These are phyloP conservation scores for Ogataea angusta DNA, from an alignment of 805 yeast species.

Conservation along the genomic window DNA sequence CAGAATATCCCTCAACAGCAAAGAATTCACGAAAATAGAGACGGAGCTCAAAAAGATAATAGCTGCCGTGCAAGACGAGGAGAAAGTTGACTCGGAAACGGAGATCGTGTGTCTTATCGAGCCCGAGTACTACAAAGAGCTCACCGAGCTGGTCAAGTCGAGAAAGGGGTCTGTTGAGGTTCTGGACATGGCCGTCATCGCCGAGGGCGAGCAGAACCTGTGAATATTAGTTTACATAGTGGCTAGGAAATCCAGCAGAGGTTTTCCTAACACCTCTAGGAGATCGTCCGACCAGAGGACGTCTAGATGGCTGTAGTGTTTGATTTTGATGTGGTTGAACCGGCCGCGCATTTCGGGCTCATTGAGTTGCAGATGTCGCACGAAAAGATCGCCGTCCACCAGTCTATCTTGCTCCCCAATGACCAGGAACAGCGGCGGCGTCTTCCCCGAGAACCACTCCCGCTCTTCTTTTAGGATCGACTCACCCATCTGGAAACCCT, in stretches of 20 bases:
- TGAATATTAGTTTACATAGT: slow-evolving; percentile 4
- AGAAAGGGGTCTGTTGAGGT: slow-evolving; percentile 75
- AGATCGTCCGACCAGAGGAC: slow-evolving; percentile 90
- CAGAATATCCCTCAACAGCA: slow-evolving; percentile 53
- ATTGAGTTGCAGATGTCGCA: slow-evolving; percentile 56
- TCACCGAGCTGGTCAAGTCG: slow-evolving; percentile 58
- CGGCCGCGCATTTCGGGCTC: slow-evolving; percentile 47
- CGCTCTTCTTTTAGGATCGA: slow-evolving; percentile 50
- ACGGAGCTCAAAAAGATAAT: slow-evolving; percentile 31
- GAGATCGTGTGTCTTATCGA: slow-evolving; percentile 65
- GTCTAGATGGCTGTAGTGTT: slow-evolving; percentile 80
- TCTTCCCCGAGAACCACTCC: slow-evolving; percentile 50
- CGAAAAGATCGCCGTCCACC: slow-evolving; percentile 70
- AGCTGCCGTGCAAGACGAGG: slow-evolving; percentile 33
- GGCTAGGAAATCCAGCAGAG: slow-evolving; percentile 32
- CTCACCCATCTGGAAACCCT: slow-evolving; percentile 41
- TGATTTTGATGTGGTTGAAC: slow-evolving; percentile 43
- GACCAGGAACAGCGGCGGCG: slow-evolving; percentile 63
- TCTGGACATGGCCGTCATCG: slow-evolving; percentile 83
- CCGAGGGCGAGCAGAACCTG: slow-evolving; percentile 42
- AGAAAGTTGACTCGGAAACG: slow-evolving; percentile 14
- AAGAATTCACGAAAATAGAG: slow-evolving; percentile 44
- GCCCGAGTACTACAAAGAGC: slow-evolving; percentile 74
- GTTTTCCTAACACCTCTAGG: slow-evolving; percentile 58
- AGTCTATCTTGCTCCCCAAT: slow-evolving; percentile 71